A percentile compares a stretch with the other conserved stretches of the same genome.
Evolutionary conservation across 805 yeast species (phyloP).

Genomic region (Spathaspora sp.): DNA sequence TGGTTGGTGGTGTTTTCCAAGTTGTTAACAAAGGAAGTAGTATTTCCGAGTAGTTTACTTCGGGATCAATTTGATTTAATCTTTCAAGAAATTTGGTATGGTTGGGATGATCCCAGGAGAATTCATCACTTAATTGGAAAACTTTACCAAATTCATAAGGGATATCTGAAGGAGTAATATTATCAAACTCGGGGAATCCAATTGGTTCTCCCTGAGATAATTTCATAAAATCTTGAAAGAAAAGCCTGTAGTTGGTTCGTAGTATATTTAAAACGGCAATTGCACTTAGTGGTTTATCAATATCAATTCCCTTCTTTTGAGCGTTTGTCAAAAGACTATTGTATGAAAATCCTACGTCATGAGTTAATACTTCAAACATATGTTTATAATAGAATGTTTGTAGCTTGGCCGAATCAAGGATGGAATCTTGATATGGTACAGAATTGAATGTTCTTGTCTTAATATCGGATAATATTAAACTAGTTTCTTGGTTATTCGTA

Average conservation of each 20-base stretch:
- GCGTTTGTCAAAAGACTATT: slow-evolving; percentile 45
- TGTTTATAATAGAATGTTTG: slow-evolving; percentile 61
- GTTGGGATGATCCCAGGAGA: neutral
- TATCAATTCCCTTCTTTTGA: slow-evolving; percentile 41
- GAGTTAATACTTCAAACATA: slow-evolving; percentile 38
- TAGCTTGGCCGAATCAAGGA: slow-evolving; percentile 45
- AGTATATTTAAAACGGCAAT: slow-evolving; percentile 36
- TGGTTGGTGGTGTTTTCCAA: slow-evolving; percentile 57
- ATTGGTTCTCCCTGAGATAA: slow-evolving; percentile 45
- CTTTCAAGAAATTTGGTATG: slow-evolving; percentile 6
- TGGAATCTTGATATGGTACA: slow-evolving; percentile 49
- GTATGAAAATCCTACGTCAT: slow-evolving; percentile 29
- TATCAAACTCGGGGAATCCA: slow-evolving; percentile 41
- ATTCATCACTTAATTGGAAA: slow-evolving; percentile 2
- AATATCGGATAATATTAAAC: slow-evolving; percentile 41
- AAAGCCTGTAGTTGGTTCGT: slow-evolving; percentile 27
- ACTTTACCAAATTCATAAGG: slow-evolving; percentile 6
- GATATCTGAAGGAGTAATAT: neutral
- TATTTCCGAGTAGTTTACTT: slow-evolving; percentile 1
- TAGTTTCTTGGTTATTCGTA: neutral
- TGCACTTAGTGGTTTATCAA: slow-evolving; percentile 47
- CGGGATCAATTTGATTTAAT: slow-evolving; percentile 14
- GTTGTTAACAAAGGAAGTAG: slow-evolving; percentile 22
- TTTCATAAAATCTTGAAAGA: slow-evolving; percentile 40
- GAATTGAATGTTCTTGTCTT: slow-evolving; percentile 50